These are phyloP conservation scores for Silene latifolia DNA, from an alignment of 148 eudicot species.

Conservation along the genomic window DNA sequence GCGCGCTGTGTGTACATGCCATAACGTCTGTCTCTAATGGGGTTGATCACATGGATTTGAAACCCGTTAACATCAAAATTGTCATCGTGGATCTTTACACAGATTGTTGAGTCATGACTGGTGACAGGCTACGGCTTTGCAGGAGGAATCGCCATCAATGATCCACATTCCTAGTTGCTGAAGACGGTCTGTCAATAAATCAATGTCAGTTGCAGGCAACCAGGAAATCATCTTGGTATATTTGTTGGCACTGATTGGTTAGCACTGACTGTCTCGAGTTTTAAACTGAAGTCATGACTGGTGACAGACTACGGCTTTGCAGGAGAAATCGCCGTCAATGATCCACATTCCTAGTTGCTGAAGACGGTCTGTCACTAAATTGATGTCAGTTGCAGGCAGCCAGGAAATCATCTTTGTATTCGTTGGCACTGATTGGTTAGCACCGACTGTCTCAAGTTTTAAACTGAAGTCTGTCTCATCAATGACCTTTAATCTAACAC, in stretches of 20 bases:
- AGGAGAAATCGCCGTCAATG: conserved; percentile 61
- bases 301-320: conserved; percentile 77
- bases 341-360: conserved; percentile 57
- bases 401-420: conserved; percentile 51
- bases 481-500: conserved; percentile 29
- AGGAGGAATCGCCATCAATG: conserved; percentile 62
- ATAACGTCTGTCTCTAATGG: no score
- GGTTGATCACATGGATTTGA: no score
- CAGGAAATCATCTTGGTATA: conserved; percentile 49
- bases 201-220: conserved; percentile 44
- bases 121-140: conserved; percentile 75
- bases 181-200: conserved; percentile 43
- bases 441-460: conserved; percentile 27
- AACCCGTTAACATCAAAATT: background rate
- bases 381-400: conserved; percentile 43
- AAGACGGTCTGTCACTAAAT: conserved; percentile 43
- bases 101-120: conserved; percentile 28
- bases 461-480: conserved; percentile 42
- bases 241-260: conserved; percentile 33
- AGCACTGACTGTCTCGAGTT: conserved; percentile 24
- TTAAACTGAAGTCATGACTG: conserved; percentile 38
- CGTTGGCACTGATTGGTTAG: conserved; percentile 31
- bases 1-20: background rate
- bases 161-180: conserved; percentile 56
- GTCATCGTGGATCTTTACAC: background rate